Base-by-base conservation (phyloP, 768 basidiomycete species). In the Pseudohyphozyma bogoriensis region DNA sequence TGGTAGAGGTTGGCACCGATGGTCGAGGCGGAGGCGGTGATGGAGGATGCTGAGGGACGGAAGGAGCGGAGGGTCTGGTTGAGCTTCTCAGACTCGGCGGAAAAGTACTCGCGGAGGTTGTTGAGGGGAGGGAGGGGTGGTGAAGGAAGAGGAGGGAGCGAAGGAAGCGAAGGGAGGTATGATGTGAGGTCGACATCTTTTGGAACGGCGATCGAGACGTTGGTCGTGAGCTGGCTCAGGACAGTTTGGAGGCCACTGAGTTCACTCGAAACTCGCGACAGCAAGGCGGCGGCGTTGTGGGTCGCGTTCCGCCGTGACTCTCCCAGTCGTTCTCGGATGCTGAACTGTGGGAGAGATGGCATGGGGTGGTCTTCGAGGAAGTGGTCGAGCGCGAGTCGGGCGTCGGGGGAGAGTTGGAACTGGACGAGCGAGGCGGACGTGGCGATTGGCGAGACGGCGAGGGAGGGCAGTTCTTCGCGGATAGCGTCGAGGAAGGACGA, bases 291-390 rank as follows among this genome's bases (percentile, higher is more conserved):
- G 16, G 56, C 55, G 6, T 22, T n/a, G 13, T 36, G 20, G n/a
- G 31, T 15, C 22, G 57, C 58, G 15, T 11, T 5, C 6, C 36
- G 12, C 20, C 51, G 37, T 7, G 56, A 53, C 26, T 26, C 37
- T 24, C 31, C 46, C 36, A 55, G 44, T 24, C 51, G 54, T 24
- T 32, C 22, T 33, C 52, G 52, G 26, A 54, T 24, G 44, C 31
- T 49, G 50, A 60, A 37, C 12, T 46, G 45, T 29, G 24, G 51
- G 51, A 52, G 44, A 10, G 61, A 58, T 1, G 65, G 65, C 22
- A 66, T 22, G 0, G 65, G 65, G 56, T 66, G 65, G 16, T 57
- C 54, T 13, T 20, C 56, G 53, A 66, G 65, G 56, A 66, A 63
- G 35, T 51, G 51, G 49, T 66, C 65, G 49, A 66, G 65, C 0